Base-by-base conservation (phyloP, 352 stramenopile species). In the Globisporangium polare region DNA sequence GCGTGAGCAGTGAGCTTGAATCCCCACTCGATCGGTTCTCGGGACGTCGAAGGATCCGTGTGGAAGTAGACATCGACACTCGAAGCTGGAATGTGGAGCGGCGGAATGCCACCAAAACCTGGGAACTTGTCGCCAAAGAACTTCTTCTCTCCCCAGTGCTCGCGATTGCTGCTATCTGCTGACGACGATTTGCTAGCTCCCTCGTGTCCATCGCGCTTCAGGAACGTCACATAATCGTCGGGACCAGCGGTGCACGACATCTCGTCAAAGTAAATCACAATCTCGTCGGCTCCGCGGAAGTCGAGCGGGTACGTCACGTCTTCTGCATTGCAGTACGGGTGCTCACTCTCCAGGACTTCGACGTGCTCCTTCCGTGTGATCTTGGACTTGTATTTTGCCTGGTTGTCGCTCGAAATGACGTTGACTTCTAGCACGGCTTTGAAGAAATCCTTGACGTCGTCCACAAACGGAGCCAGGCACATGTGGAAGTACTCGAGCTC, bases 151-250 rank as follows among this genome's bases (percentile, higher is more conserved):
- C 83, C 84, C 77, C 77, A 92, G 45, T 88, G 80, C 20, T 70
- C 62, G 17, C 74, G 62, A 8, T n/a, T 49, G 29, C 12, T 35
- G 12, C 15, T 5, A 50, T 61, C 62, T 15, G 12, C 8, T 68
- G 63, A 9, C 53, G 54, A 20, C 53, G 58, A 26, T 22, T 55
- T 12, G 27, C 22, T 53, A 65, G 53, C 20, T 64, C 57, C 22
- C 67, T 58, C 47, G 64, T 53, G 5, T 26, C 65, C 65, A 41
- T 68, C 63, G 5, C 68, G 72, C 63, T 89, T 91, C 9, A 71
- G 54, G 51, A 97, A 96, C 37, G 78, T 78, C 22, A 96, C 71
- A 54, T 86, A 97, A 58, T 97, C 90, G 46, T 86, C 90, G 18
- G 74, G 73, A 5, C 72, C 69, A 42, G 80, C 75, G 5, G 88